Conservation (phyloP, 257 asterid genomes). For the Salvia miltiorrhiza region DNA sequence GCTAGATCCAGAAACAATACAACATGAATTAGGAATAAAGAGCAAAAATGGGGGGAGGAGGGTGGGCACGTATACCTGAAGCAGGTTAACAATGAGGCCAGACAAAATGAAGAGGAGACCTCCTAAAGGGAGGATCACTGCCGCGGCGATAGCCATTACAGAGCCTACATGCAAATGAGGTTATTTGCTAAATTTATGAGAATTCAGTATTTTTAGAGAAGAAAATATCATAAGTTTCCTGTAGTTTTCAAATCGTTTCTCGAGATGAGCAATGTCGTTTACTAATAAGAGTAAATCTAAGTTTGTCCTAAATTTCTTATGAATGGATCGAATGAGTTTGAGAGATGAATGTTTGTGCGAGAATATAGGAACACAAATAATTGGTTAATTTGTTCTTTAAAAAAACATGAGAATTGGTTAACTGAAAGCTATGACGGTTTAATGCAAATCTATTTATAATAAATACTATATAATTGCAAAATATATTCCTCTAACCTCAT, state of each 20-base stretch:
- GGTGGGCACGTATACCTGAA: constrained; percentile 49
- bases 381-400: not conserved
- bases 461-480: no score
- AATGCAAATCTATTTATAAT: no score
- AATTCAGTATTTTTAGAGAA: not conserved
- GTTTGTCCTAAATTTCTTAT: not conserved
- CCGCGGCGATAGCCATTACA: constrained; percentile 74
- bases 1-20: no score
- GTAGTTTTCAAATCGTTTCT: not conserved
- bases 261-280: no score
- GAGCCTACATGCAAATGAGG: constrained; percentile 13
- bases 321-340: not conserved
- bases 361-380: not conserved
- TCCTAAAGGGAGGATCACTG: constrained; percentile 61
- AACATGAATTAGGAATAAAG: no score
- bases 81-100: constrained; percentile 63
- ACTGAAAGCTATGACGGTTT: no score
- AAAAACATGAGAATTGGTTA: no score
- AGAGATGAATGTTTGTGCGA: not conserved
- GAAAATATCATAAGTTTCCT: not conserved
- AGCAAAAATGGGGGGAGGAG: not conserved
- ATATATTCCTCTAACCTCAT: no score
- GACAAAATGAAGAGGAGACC: constrained; percentile 71
- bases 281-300: not conserved
- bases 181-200: not conserved